Percentiles rank a stretch among this genome's conserved stretches.
Conservation (phyloP, 441 rosid genomes). For the Macaranga tanarius region DNA sequence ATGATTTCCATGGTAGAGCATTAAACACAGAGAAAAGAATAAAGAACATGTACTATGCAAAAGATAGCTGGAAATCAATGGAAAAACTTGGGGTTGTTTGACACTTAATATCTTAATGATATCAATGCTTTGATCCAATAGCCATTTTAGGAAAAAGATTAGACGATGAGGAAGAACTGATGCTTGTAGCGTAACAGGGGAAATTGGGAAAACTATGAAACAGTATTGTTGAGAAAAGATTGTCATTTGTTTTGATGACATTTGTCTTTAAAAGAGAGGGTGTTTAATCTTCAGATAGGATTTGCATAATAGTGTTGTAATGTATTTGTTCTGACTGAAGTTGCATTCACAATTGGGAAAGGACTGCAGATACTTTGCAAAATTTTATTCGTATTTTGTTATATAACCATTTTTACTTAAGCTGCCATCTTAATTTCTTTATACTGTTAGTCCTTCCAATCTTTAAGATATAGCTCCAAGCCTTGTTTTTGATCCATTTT, state of each 20-base stretch:
- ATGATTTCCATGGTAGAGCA: no score
- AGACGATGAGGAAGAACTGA: neutral
- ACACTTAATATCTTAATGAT: neutral
- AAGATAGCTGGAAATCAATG: neutral
- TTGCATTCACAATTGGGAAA: neutral
- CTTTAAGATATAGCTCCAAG: neutral
- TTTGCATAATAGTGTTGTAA: neutral
- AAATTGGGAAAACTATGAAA: neutral
- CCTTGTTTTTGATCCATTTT: neutral
- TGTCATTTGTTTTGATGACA: neutral
- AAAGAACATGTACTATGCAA: neutral
- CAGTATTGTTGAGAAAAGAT: neutral
- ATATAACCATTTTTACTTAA: slow-evolving; percentile 2
- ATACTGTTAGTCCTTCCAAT: neutral
- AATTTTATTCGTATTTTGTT: neutral
- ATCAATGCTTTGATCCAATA: neutral
- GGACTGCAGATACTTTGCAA: neutral
- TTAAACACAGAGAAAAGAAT: neutral
- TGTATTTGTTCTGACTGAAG: neutral
- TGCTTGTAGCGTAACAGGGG: neutral
- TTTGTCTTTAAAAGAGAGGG: neutral
- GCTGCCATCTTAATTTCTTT: neutral
- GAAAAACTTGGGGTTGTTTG: neutral
- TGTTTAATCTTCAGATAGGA: neutral
- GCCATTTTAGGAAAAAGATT: neutral